Percentiles rank a stretch among this genome's conserved stretches.
Evolutionary conservation across 768 basidiomycete genomes (phyloP).

Genomic region (Myochromella boudieri): DNA sequence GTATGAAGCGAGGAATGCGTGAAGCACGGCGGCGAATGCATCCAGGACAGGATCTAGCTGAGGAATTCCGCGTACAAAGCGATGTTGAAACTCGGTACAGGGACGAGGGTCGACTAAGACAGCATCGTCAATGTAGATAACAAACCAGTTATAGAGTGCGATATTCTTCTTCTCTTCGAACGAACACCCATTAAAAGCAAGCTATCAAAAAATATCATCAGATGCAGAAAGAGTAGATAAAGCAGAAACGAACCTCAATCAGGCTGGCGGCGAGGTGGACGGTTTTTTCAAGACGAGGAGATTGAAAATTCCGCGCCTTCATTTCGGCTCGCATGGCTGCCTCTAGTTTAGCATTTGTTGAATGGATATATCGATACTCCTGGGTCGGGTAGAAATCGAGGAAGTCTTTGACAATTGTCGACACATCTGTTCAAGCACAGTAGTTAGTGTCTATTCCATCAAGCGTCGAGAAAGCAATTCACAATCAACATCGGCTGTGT

Average conservation of each 20-base stretch:
- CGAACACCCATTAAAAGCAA: conserved; percentile 2
- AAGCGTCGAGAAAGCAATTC: not conserved
- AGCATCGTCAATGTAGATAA: conserved; percentile 9
- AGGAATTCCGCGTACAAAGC: not conserved
- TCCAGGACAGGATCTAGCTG: not conserved
- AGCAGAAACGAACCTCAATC: conserved; percentile 2
- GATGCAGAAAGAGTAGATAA: not conserved
- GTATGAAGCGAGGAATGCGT: not conserved
- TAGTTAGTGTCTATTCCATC: not conserved
- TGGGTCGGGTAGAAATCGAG: conserved; percentile 5
- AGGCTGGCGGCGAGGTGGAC: conserved; percentile 11
- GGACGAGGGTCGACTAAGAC: not conserved
- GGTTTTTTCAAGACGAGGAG: conserved; percentile 8
- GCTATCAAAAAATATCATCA: not conserved
- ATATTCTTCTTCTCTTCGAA: conserved; percentile 6
- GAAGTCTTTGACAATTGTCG: conserved; percentile 1
- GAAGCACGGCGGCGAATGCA: not conserved
- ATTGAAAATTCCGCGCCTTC: conserved; percentile 3
- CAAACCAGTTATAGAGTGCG: conserved; percentile 8
- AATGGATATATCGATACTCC: conserved; percentile 3
- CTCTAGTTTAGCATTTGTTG: conserved; percentile 11
- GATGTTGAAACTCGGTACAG: conserved; percentile 1
- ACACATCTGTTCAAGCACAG: not conserved
- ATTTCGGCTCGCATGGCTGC: conserved; percentile 9
- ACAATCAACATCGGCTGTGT: not conserved